These are phyloP conservation scores for Trapa incisa DNA, from an alignment of 345 rosid genomes.

Conservation along the genomic window DNA sequence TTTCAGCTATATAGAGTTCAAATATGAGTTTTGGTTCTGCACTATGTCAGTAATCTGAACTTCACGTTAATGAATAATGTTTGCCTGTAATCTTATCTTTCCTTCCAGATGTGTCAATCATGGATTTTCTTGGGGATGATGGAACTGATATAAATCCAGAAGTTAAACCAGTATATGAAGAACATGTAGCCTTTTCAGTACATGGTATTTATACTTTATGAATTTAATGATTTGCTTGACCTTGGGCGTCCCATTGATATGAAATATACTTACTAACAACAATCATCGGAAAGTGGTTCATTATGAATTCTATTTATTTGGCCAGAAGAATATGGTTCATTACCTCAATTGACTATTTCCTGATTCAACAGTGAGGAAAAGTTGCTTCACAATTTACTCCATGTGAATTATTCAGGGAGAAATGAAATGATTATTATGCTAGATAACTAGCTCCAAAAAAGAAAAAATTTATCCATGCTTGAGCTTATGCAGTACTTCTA, in stretches of 20 bases:
- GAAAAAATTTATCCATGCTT: no score
- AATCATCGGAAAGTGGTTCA: neutral
- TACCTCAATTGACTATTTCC: neutral
- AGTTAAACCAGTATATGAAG: constrained; percentile 33
- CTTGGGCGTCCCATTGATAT: neutral
- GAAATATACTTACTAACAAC: neutral
- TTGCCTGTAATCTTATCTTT: neutral
- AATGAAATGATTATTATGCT: neutral
- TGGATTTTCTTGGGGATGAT: constrained; percentile 69
- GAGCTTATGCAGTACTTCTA: neutral
- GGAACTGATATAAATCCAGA: constrained; percentile 23
- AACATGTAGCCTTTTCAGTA: constrained; percentile 77
- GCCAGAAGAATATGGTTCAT: neutral
- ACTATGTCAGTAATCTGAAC: neutral
- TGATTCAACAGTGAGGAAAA: neutral
- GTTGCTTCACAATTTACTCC: neutral
- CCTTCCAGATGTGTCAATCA: constrained; percentile 48
- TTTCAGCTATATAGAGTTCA: neutral
- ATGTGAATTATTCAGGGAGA: neutral
- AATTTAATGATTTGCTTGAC: neutral
- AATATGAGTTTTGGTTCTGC: neutral
- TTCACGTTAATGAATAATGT: neutral
- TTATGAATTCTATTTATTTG: neutral
- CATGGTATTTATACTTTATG: constrained; percentile 37
- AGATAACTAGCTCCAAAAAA: neutral